phyloP scores from a whole-genome alignment of 2,329 filamentous ascomycete species.

The Trichoderma pleuroti region DNA sequence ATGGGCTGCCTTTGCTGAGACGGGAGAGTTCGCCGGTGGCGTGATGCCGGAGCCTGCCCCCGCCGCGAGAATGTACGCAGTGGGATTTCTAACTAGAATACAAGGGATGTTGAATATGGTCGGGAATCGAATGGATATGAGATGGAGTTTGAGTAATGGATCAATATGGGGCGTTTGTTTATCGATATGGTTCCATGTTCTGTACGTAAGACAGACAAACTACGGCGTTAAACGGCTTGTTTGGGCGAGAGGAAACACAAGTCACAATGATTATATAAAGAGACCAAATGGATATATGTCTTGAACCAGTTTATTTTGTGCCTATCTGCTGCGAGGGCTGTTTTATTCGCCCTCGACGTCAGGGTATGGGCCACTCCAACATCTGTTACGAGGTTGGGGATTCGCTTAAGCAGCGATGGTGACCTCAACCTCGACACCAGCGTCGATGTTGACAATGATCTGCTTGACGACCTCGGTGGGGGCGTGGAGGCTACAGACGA shows the following conservation, averaged over 20 bases:
- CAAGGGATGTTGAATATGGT: neutral
- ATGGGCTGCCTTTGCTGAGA: slow-evolving; percentile 62
- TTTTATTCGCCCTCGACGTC: slow-evolving; percentile 8
- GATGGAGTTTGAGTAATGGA: neutral
- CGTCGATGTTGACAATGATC: slow-evolving; percentile 95
- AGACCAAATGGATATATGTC: neutral
- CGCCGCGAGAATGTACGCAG: slow-evolving; percentile 68
- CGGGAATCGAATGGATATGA: slow-evolving; percentile 1
- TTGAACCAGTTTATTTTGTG: slow-evolving; percentile 19
- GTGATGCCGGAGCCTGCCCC: slow-evolving; percentile 73
- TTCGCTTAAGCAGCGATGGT: slow-evolving; percentile 74
- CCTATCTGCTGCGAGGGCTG: slow-evolving; percentile 22
- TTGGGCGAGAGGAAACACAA: neutral
- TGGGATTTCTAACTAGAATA: slow-evolving; percentile 62
- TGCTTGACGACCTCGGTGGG: slow-evolving; percentile 97
- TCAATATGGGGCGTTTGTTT: slow-evolving; percentile 17
- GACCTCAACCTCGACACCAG: slow-evolving; percentile 89
- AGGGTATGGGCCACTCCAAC: slow-evolving; percentile 3
- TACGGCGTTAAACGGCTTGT: slow-evolving; percentile 21
- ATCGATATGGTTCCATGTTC: neutral
- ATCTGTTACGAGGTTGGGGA: neutral
- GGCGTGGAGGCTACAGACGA: slow-evolving; percentile 71
- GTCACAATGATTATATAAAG: neutral
- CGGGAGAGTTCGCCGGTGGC: slow-evolving; percentile 66
- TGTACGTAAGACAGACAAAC: slow-evolving; percentile 19